Evolutionary conservation across 805 yeast genomes (phyloP).

Genomic region (Hanseniaspora mollemarum): DNA sequence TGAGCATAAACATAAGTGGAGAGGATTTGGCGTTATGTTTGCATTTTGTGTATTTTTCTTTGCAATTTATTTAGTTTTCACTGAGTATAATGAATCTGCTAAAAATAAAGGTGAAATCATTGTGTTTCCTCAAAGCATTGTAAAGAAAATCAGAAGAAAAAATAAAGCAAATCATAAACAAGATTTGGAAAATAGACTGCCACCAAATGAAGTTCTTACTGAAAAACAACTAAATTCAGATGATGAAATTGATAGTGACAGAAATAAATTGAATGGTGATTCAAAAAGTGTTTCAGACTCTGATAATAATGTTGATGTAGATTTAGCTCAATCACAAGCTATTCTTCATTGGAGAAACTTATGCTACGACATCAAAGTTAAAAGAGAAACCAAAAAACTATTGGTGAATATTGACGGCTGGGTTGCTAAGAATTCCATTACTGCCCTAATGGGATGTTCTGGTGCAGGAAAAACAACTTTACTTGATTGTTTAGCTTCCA

Average conservation of each 20-base stretch:
- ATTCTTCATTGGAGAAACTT: constrained; percentile 72
- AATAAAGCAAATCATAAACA: constrained; percentile 3
- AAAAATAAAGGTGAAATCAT: constrained; percentile 62
- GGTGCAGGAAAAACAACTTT: constrained; percentile 77
- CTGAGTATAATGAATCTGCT: constrained; percentile 51
- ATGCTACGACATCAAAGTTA: constrained; percentile 56
- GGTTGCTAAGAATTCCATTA: constrained; percentile 73
- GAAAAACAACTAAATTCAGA: too few relatives aligned
- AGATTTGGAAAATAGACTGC: constrained; percentile 16
- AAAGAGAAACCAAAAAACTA: constrained; percentile 48
- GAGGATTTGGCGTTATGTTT: constrained; percentile 51
- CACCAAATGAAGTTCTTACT: too few relatives aligned
- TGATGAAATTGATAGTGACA: too few relatives aligned
- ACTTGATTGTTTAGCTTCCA: constrained; percentile 57
- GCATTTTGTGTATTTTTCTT: constrained; percentile 49
- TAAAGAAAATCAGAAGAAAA: constrained; percentile 40
- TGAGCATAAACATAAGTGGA: constrained; percentile 42
- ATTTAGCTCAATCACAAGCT: constrained; percentile 32
- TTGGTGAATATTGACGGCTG: constrained; percentile 62
- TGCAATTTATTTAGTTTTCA: constrained; percentile 39
- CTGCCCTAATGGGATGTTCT: constrained; percentile 68
- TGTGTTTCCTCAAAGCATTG: constrained; percentile 43
- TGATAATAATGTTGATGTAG: constrained; percentile 23
- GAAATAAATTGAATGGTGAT: too few relatives aligned
- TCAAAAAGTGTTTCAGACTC: constrained; percentile 17